Evolutionary conservation across 805 yeast species (phyloP).

Genomic region (Starmerella scarabaei): DNA sequence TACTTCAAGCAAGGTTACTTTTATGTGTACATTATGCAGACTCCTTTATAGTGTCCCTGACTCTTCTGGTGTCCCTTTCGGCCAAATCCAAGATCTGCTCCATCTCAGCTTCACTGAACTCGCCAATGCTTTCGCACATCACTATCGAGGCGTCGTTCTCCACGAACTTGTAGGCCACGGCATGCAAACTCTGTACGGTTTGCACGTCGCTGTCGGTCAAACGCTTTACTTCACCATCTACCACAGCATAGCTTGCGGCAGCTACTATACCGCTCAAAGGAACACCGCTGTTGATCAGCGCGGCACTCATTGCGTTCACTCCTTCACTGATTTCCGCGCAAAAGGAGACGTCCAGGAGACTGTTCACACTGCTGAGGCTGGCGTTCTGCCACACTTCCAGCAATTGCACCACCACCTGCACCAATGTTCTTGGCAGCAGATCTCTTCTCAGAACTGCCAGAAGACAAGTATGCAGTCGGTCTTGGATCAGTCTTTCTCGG

Average conservation of each 20-base stretch:
- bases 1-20: no score
- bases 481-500: constrained; percentile 66
- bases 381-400: constrained; percentile 35
- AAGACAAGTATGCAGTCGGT: constrained; percentile 49
- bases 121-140: constrained; percentile 61
- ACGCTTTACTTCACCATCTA: no score
- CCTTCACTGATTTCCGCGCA: constrained; percentile 51
- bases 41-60: constrained; percentile 28
- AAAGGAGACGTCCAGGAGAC: constrained; percentile 25
- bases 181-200: constrained; percentile 52
- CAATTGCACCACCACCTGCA: constrained; percentile 57
- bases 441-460: constrained; percentile 47
- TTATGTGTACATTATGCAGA: background rate
- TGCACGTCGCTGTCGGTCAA: no score
- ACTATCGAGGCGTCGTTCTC: constrained; percentile 40
- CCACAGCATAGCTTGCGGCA: constrained; percentile 37
- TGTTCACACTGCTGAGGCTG: constrained; percentile 14
- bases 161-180: constrained; percentile 45
- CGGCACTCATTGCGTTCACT: constrained; percentile 59
- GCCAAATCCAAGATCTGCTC: constrained; percentile 41
- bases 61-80: constrained; percentile 24
- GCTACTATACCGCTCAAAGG: constrained; percentile 52
- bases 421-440: constrained; percentile 64
- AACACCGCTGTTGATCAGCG: constrained; percentile 69
- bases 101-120: constrained; percentile 45